Base-by-base conservation (phyloP, 208 protist genomes). In the Leishmania guyanensis region DNA sequence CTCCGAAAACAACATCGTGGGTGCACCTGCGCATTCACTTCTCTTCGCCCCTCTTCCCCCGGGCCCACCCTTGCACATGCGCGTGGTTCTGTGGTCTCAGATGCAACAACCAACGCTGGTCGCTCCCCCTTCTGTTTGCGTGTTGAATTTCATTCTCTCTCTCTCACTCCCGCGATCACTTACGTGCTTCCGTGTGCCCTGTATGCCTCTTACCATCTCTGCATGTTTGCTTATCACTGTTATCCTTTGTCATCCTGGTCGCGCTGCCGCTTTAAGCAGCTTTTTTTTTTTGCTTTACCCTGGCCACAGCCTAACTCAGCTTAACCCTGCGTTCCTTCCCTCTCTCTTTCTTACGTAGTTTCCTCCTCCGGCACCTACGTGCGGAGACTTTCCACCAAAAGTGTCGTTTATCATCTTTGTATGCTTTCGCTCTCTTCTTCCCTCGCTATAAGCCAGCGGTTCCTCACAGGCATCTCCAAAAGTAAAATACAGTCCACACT, bases 351-450 rank as follows among this genome's bases (percentile, higher is more conserved):
- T 51, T 66, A 12, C 3, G 29, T 70, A 48, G 12, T 36, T 39
- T 39, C 36, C 36, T 39, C 36, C 36, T 39, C 36, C 36, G 36
- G 36, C 36, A 39, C 36, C 36, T 39, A 39, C 1, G 36, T 39
- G 36, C 36, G 36, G 36, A 39, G 36, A 39, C 36, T 39, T 39
- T 39, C 0, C 36, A 39, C 36, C 36, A 39, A 39, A 39, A 39
- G 36, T 39, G 36, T 39, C 36, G 36, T 39, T 39, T 39, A 39
- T 2, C 36, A 39, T 39, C 36, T 39, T 39, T 39, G 36, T 39
- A 0, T 39, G 36, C 60, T 33, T 33, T n/a, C 60, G 3, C 50
- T 78, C 14, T 79, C n/a, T 69, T 69, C 69, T 85, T 83, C 65
- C 77, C 79, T 39, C 51, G 69, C 16, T 80, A 16, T 22, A 16